Evolutionary conservation across 2,329 filamentous ascomycete species (phyloP).

Genomic region (Xylariaceae sp.): DNA sequence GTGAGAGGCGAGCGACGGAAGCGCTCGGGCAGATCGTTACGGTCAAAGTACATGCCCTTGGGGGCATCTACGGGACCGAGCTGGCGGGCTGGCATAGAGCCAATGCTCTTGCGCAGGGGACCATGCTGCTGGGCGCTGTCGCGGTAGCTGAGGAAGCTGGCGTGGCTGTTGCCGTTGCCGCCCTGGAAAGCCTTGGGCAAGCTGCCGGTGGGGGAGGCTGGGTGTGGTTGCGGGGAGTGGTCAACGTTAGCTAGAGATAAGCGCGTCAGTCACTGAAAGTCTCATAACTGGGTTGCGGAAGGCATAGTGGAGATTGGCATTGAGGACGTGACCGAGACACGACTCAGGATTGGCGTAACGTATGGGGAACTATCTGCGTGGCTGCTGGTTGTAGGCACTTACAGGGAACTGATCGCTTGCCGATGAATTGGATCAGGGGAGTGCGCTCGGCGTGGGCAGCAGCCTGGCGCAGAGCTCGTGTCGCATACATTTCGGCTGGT

Average conservation of each 20-base stretch:
- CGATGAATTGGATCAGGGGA: conserved; percentile 59
- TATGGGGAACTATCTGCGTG: too few relatives aligned
- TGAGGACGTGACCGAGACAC: too few relatives aligned
- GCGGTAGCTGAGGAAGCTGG: conserved; percentile 72
- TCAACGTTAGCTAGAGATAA: conserved; percentile 57
- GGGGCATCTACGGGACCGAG: conserved; percentile 69
- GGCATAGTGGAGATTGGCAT: too few relatives aligned
- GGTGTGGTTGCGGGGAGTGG: conserved; percentile 70
- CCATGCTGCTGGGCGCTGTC: conserved; percentile 75
- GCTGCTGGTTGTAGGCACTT: conserved; percentile 27
- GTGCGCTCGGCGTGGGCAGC: conserved; percentile 55
- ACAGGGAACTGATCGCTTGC: conserved; percentile 57
- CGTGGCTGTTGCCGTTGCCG: conserved; percentile 40
- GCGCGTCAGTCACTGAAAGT: too few relatives aligned
- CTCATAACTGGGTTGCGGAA: too few relatives aligned
- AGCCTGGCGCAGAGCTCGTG: conserved; percentile 54
- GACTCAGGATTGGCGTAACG: too few relatives aligned
- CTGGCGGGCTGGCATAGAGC: conserved; percentile 54
- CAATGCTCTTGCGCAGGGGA: conserved; percentile 60
- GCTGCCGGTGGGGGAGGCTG: conserved; percentile 60
- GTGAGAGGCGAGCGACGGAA: conserved; percentile 75
- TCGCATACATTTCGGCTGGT: conserved; percentile 46
- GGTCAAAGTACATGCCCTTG: conserved; percentile 79
- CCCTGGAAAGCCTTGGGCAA: conserved; percentile 53
- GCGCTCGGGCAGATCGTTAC: conserved; percentile 77